phyloP scores from a whole-genome alignment of 495 filamentous ascomycete genomes.

The Neurospora sublineolata region DNA sequence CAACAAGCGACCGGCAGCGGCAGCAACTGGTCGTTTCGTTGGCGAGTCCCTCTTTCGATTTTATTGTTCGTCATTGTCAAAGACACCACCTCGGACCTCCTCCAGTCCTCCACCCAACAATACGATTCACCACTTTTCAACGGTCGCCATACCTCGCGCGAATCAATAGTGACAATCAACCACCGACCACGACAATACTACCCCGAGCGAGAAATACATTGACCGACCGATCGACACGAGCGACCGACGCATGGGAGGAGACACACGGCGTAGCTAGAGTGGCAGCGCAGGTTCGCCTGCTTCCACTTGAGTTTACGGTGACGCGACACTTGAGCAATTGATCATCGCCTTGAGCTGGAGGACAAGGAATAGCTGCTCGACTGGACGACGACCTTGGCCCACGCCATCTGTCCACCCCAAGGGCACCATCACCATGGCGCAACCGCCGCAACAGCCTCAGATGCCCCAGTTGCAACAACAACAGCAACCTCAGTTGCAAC shows the following conservation, averaged over 20 bases:
- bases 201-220: neutral
- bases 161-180: neutral
- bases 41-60: neutral
- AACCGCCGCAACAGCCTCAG: slow-evolving; percentile 49
- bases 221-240: neutral
- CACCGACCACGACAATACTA: neutral
- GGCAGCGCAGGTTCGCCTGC: slow-evolving; percentile 19
- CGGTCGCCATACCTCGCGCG: neutral
- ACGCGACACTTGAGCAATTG: neutral
- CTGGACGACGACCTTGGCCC: neutral
- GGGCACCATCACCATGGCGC: slow-evolving; percentile 42
- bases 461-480: slow-evolving; percentile 9
- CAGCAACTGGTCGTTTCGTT: neutral
- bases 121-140: neutral
- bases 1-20: neutral
- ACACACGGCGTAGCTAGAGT: slow-evolving; percentile 5
- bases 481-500: slow-evolving; percentile 9
- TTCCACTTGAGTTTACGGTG: slow-evolving; percentile 1
- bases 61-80: neutral
- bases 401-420: neutral
- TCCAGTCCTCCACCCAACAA: neutral
- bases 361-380: neutral
- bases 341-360: neutral
- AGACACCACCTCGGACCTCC: neutral
- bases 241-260: neutral